A percentile compares a stretch with the other conserved stretches of the same genome.
Conservation (phyloP, 768 basidiomycete species). For the Hortiboletus flavorubellus region DNA sequence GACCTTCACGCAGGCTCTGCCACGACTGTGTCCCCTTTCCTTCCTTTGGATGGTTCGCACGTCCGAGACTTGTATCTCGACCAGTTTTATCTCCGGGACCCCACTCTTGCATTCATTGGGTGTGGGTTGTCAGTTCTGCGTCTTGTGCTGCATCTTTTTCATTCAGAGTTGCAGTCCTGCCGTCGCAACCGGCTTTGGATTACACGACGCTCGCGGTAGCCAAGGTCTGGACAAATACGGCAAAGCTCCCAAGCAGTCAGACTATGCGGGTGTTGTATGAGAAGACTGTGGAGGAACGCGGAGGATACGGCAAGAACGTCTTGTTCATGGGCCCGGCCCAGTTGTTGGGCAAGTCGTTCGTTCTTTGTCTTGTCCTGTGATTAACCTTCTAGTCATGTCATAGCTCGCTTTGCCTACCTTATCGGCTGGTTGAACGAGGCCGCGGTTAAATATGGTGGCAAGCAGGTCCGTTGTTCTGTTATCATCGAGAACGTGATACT, state of each 20-base stretch:
- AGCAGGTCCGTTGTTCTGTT: conserved; percentile 9
- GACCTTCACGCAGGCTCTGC: not conserved
- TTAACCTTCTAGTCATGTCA: not conserved
- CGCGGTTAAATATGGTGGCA: conserved; percentile 13
- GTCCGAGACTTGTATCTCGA: conserved; percentile 14
- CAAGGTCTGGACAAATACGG: conserved; percentile 15
- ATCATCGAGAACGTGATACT: not conserved
- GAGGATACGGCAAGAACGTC: conserved; percentile 11
- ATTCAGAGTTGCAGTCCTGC: not conserved
- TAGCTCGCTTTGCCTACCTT: not conserved
- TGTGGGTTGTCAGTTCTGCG: not conserved
- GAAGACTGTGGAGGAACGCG: conserved; percentile 3
- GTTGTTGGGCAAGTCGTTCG: not conserved
- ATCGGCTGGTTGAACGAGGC: conserved; percentile 13
- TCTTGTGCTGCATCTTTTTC: not conserved
- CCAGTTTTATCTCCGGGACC: conserved; percentile 11
- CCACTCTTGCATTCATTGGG: conserved; percentile 11
- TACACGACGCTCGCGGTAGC: conserved; percentile 9
- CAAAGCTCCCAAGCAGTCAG: conserved; percentile 5
- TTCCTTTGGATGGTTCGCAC: conserved; percentile 5
- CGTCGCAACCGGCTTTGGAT: not conserved
- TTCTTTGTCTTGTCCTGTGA: not conserved
- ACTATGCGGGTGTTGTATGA: conserved; percentile 1
- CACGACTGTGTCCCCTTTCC: conserved; percentile 1
- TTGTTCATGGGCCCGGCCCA: not conserved